Base-by-base conservation (phyloP, 176 grass and related monocot genomes). In the Saccharum officinarum region DNA sequence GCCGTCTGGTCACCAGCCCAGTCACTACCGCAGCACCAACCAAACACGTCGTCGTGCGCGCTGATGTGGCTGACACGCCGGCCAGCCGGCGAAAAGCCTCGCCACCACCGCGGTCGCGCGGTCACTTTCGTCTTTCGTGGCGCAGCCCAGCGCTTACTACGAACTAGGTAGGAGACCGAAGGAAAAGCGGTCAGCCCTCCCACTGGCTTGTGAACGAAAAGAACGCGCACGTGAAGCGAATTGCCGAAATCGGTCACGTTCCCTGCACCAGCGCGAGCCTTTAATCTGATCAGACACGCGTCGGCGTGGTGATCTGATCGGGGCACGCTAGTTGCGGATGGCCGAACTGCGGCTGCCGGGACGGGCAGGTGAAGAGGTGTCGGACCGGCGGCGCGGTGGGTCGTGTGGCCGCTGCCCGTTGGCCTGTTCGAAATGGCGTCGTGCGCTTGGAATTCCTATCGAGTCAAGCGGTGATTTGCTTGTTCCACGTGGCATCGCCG, bases 191-290 rank as follows among this genome's bases (percentile, higher is more conserved):
- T 60, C 76, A 17, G 20, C 57, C 4, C 4, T 7, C 4, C 65
- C 40, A 59, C 36, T 28, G 10, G 34, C 11, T 42, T 57, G 52
- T 0, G 66, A 50, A 64, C 25, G 39, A 83, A 52, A 36, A 61
- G 8, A 72, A 73, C 34, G 55, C 79, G 79, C 83, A 72, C 73
- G 88, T 90, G 65, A 66, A 82, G 13, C 42, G 20, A 10, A 3
- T 36, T 5, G 30, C 8, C 0, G 15, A 15, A 40, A 70, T 18
- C 41, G 13, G 17, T 42, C 73, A 39, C 20, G 36, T 86, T 82
- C 78, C 28, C 31, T 16, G 88, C 64, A 59, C 44, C 14, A 40
- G n/a, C 72, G 42, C 30, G 23, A 17, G 61, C 22, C 33, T 16
- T 46, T 46, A 12, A 31, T 61, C 18, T 54, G 69, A 16, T 14